Base-by-base conservation (phyloP, 176 grass and related monocot species). In the Tillandsia leiboldiana region DNA sequence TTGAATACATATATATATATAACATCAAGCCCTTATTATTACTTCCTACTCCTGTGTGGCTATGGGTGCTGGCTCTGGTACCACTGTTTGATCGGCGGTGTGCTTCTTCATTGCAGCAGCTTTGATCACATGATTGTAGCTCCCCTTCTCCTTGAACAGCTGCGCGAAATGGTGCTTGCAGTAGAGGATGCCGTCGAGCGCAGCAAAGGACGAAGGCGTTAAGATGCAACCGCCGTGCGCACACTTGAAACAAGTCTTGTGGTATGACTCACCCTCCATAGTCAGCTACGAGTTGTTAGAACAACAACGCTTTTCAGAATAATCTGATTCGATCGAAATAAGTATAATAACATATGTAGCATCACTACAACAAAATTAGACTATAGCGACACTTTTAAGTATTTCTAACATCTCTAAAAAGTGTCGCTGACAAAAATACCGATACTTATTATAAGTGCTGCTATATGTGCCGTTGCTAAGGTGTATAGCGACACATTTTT, bases 111-210 rank as follows among this genome's bases (percentile, higher is more conserved):
- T 77, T 50, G 87, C 77, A 3, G 86, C 78, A 0, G 86, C 79
- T 77, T 88, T 67, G 81, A 96, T 81, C 54, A 96, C 75, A 63
- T 96, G 86, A 80, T 87, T 91, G 83, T 91, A 96, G 83, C 82
- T 91, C 2, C 92, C 92, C 76, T 89, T 96, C 85, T 96, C 92
- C 86, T 89, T 96, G 78, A 96, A 96, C 75, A 96, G 78, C 75
- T 91, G 83, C 26, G 92, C 87, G 72, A 96, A 96, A 15, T 96
- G 88, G 78, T 91, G 90, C 78, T 91, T 91, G 81, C 92, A 96
- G 78, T 96, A 96, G 18, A 96, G 85, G 26, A 91, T 87, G 2
- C 92, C 92, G 53, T 91, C 82, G 11, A 96, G 85, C 1, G 88
- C 86, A 3, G 92, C 88, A 49, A 87, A 96, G 26, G 86, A 89